Conservation (phyloP, 140 eudicot genomes). For the Erigeron philadelphicus region DNA sequence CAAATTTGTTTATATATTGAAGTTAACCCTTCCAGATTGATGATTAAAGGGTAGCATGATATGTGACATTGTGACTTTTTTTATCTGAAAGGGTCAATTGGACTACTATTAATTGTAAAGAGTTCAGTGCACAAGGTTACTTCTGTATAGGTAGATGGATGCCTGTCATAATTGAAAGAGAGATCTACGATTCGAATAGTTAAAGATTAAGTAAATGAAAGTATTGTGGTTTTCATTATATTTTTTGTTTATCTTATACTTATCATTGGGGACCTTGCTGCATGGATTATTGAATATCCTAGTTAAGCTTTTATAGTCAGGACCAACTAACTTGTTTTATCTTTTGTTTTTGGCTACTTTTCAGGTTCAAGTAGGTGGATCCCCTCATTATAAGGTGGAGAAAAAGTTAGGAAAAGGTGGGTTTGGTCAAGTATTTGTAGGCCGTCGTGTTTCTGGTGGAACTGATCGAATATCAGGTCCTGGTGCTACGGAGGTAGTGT, state of each 20-base stretch:
- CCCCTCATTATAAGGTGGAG: conserved; percentile 67
- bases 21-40: neutral
- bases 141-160: neutral
- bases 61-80: neutral
- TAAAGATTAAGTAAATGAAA: neutral
- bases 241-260: neutral
- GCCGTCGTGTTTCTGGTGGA: conserved; percentile 66
- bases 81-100: neutral
- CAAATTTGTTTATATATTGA: conserved; percentile 1
- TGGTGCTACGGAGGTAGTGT: conserved; percentile 50
- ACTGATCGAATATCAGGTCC: conserved; percentile 57
- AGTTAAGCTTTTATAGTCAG: conserved; percentile 3
- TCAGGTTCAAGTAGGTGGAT: conserved; percentile 79
- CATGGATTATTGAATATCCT: neutral
- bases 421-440: conserved; percentile 80
- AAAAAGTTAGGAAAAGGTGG: conserved; percentile 86
- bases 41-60: neutral
- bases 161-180: neutral
- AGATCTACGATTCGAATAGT: neutral
- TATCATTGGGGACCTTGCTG: neutral
- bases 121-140: neutral
- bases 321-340: neutral
- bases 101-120: neutral
- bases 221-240: neutral
- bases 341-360: conserved; percentile 16